Conservation (phyloP, 2,329 filamentous ascomycete species). For the Keithomyces neogunnii region DNA sequence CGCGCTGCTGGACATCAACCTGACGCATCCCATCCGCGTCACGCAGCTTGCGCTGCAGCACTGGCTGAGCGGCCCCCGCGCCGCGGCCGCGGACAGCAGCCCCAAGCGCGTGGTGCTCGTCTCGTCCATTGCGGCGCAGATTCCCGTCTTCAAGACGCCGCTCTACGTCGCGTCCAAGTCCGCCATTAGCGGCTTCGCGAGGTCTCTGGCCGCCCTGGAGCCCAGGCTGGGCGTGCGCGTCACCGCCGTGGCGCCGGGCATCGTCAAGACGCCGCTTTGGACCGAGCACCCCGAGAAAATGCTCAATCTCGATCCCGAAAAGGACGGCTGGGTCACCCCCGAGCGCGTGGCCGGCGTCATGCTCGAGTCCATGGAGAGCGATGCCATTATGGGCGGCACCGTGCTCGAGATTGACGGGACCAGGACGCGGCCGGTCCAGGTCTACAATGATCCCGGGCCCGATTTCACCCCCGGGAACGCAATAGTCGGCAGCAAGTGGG, state of each 20-base stretch:
- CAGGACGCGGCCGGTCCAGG: constrained; percentile 21
- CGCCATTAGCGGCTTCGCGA: constrained; percentile 30
- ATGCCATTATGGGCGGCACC: constrained; percentile 27
- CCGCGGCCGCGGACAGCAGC: constrained; percentile 14
- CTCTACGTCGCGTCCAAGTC: constrained; percentile 32
- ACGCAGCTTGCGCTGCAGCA: constrained; percentile 31
- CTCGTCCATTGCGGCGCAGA: constrained; percentile 27
- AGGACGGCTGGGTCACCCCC: constrained; percentile 32
- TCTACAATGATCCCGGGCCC: constrained; percentile 31
- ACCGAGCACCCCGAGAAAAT: constrained; percentile 35
- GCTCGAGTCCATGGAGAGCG: constrained; percentile 28
- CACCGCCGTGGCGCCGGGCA: constrained; percentile 34
- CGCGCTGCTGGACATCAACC: constrained; percentile 29
- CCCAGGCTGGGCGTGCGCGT: constrained; percentile 26
- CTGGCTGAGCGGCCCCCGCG: constrained; percentile 19
- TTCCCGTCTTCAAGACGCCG: constrained; percentile 23
- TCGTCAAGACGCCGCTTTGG: constrained; percentile 37
- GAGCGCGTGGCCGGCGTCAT: constrained; percentile 35
- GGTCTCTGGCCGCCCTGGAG: constrained; percentile 30
- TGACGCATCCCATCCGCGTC: constrained; percentile 31
- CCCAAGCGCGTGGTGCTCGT: constrained; percentile 30
- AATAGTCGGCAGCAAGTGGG: constrained; percentile 17
- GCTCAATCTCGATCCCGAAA: constrained; percentile 21
- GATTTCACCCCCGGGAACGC: constrained; percentile 17
- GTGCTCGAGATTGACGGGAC: constrained; percentile 31